Percentiles rank a stretch among this genome's conserved stretches.
These are phyloP conservation scores for Penicillium antarcticum DNA, from an alignment of 495 filamentous ascomycete genomes.

Conservation along the genomic window DNA sequence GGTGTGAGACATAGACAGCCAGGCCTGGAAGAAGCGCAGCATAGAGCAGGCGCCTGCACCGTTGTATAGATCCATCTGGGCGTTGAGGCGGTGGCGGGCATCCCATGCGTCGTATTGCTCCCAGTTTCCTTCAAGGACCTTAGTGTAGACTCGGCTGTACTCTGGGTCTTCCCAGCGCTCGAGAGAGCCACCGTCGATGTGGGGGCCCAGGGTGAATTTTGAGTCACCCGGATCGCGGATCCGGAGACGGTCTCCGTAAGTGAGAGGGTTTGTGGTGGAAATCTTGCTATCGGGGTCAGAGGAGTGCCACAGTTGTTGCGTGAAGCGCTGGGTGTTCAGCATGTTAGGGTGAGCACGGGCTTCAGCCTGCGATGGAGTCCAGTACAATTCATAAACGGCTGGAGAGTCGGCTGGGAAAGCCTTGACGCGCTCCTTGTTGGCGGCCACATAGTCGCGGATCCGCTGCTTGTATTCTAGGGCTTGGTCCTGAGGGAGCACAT, in stretches of 20 bases:
- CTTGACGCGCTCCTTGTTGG: slow-evolving; percentile 48
- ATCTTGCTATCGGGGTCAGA: slow-evolving; percentile 57
- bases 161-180: slow-evolving; percentile 84
- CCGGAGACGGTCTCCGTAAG: slow-evolving; percentile 79
- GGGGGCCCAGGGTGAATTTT: slow-evolving; percentile 80
- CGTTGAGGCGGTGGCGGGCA: slow-evolving; percentile 61
- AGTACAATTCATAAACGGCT: slow-evolving; percentile 86
- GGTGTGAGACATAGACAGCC: slow-evolving; percentile 74
- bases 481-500: slow-evolving; percentile 57
- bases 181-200: slow-evolving; percentile 79
- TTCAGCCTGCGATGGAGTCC: slow-evolving; percentile 71
- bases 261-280: slow-evolving; percentile 62
- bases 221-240: slow-evolving; percentile 63
- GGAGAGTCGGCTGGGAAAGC: slow-evolving; percentile 60
- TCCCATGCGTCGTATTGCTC: slow-evolving; percentile 82
- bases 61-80: slow-evolving; percentile 73
- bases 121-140: slow-evolving; percentile 74
- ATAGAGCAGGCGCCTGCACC: slow-evolving; percentile 79
- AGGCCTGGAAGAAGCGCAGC: slow-evolving; percentile 86
- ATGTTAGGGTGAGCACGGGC: slow-evolving; percentile 72
- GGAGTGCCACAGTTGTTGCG: slow-evolving; percentile 75
- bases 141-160: slow-evolving; percentile 72
- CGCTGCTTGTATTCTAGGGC: slow-evolving; percentile 49
- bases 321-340: slow-evolving; percentile 62
- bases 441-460: slow-evolving; percentile 56